Base-by-base conservation (phyloP, 176 grass and related monocot species). In the Carex kokanica region DNA sequence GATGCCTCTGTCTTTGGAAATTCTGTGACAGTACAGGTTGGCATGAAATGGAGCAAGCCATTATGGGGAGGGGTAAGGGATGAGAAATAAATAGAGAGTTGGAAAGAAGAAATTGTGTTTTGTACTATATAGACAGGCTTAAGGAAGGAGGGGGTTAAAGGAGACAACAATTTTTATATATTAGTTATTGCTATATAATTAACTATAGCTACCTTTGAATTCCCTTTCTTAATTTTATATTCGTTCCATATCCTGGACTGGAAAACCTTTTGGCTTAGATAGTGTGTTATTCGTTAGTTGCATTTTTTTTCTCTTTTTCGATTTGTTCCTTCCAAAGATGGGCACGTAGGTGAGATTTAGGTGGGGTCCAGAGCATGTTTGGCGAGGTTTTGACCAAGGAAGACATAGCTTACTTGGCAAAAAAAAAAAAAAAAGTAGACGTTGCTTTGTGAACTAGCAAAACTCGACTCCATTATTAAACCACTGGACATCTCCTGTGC, bases 21-120 rank as follows among this genome's bases (percentile, higher is more conserved):
- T 54, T 74, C 14, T 60, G 64, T 56, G 83, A 17, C 18, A 75
- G 17, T n/a, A 14, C 2, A 78, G 83, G 54, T 77, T 85, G 83
- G 29, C 38, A 20, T 78, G 69, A 75, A 45, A 85, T 85, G 54
- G 32, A 78, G 58, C 69, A 85, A 85, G 83, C 83, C 83, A 79
- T 78, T 78, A 38, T 41, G 60, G 53, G 51, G 38, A 1, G 18
- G 15, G 32, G 47, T 23, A 12, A 1, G n/a, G 67, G n/a, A 27
- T 18, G 47, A 32, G n/a, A 49, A 29, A 40, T 27, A 25, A n/a
- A 27, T 32, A 53, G 51, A 74, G 43, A 78, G 8, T 18, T 49
- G 29, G 41, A 77, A 78, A 56, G n/a, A 77, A 65, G 16, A 11
- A 54, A 38, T 66, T 27, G 14, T 73, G 82, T 74, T 74, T 84